phyloP scores from a whole-genome alignment of 192 early-diverging fungal genomes.

The Mortierella alpina region DNA sequence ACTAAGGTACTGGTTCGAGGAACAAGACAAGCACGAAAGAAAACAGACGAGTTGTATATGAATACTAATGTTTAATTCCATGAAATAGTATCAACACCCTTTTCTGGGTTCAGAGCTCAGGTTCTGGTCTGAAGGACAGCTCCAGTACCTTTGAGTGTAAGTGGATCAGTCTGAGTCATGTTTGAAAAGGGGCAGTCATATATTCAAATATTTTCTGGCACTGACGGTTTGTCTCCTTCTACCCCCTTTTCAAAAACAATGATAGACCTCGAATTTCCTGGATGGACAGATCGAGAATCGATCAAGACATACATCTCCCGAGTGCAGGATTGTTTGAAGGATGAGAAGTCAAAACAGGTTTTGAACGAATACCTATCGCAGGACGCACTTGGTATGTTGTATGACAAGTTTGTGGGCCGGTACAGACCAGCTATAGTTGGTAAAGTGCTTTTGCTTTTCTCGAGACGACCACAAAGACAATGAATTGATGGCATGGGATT shows the following conservation, averaged over 20 bases:
- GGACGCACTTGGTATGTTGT: constrained; percentile 23
- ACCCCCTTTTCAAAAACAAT: constrained; percentile 6
- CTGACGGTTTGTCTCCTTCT: not conserved
- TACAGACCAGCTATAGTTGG: constrained; percentile 19
- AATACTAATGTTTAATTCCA: too few relatives aligned
- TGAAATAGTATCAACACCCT: constrained; percentile 20
- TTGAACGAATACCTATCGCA: constrained; percentile 12
- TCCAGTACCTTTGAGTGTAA: constrained; percentile 13
- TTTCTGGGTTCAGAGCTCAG: constrained; percentile 40
- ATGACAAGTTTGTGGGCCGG: constrained; percentile 19
- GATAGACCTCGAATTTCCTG: constrained; percentile 18
- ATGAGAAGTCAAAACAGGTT: constrained; percentile 30
- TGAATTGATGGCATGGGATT: constrained; percentile 4
- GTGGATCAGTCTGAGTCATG: constrained; percentile 1
- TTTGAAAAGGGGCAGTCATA: too few relatives aligned
- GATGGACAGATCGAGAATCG: constrained; percentile 16
- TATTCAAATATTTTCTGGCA: constrained; percentile 4
- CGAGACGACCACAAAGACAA: constrained; percentile 9
- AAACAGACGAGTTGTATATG: too few relatives aligned
- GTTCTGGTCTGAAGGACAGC: constrained; percentile 38
- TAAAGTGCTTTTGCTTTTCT: constrained; percentile 9
- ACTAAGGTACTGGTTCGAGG: too few relatives aligned
- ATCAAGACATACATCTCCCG: constrained; percentile 25
- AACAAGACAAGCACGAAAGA: too few relatives aligned
- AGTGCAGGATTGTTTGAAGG: constrained; percentile 9